Evolutionary conservation across 768 basidiomycete species (phyloP).

Genomic region (Trametes villosa): DNA sequence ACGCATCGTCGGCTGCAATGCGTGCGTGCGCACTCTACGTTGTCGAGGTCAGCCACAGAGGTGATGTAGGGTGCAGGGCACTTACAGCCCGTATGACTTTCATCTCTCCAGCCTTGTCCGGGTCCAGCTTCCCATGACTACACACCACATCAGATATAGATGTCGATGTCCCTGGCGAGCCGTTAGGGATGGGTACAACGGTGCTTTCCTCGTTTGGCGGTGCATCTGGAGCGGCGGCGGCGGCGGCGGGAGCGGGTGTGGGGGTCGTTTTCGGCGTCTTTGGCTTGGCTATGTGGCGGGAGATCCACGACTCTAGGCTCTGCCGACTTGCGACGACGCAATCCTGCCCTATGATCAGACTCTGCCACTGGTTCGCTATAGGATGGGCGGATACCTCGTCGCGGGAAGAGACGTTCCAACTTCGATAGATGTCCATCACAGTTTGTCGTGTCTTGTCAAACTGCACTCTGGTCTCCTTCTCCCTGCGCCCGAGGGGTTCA

Average conservation of each 20-base stretch:
- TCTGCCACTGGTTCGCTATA: background rate
- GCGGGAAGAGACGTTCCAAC: slow-evolving; percentile 57
- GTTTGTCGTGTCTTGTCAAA: slow-evolving; percentile 57
- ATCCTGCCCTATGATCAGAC: slow-evolving; percentile 43
- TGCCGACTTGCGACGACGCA: slow-evolving; percentile 62
- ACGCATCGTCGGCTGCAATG: slow-evolving; percentile 46
- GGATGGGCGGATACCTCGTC: slow-evolving; percentile 47
- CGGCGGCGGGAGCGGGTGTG: background rate
- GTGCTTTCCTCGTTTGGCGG: background rate
- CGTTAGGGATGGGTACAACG: background rate
- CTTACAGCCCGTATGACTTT: slow-evolving; percentile 67
- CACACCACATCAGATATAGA: slow-evolving; percentile 59
- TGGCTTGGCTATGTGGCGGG: slow-evolving; percentile 42
- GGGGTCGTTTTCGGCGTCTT: slow-evolving; percentile 24
- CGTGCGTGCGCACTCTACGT: slow-evolving; percentile 48
- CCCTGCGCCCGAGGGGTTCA: slow-evolving; percentile 41
- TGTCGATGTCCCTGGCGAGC: background rate
- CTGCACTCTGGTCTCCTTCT: slow-evolving; percentile 42
- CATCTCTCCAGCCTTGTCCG: slow-evolving; percentile 60
- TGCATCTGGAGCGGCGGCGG: background rate
- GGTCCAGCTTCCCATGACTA: slow-evolving; percentile 63
- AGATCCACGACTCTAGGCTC: slow-evolving; percentile 65
- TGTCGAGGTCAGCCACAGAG: background rate
- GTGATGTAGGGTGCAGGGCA: background rate
- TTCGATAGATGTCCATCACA: slow-evolving; percentile 62